phyloP scores from a whole-genome alignment of 768 basidiomycete genomes.

The Agrocybe praecox region DNA sequence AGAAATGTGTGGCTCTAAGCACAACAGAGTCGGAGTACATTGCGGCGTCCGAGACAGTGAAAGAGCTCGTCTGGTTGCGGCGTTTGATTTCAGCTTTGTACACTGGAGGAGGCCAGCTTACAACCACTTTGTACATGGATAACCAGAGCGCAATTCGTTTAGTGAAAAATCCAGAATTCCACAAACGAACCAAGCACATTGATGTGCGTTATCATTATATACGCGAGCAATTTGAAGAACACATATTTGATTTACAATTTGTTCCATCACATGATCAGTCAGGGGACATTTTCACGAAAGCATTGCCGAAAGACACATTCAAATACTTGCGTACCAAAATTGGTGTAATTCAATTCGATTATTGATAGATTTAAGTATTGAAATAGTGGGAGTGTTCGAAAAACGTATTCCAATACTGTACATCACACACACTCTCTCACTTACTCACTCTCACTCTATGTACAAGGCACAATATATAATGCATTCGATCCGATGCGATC shows the following conservation, averaged over 20 bases:
- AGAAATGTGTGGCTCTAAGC: conserved; percentile 26
- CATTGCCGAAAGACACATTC: too few relatives aligned
- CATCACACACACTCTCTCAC: too few relatives aligned
- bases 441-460: too few relatives aligned
- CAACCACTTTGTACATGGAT: conserved; percentile 3
- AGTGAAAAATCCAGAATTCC: conserved; percentile 7
- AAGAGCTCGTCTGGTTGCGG: not conserved
- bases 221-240: conserved; percentile 6
- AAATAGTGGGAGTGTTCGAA: too few relatives aligned
- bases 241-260: not conserved
- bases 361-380: too few relatives aligned
- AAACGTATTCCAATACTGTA: too few relatives aligned
- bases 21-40: conserved; percentile 18
- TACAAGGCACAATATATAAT: too few relatives aligned
- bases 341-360: too few relatives aligned
- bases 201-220: conserved; percentile 19
- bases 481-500: too few relatives aligned
- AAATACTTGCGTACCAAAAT: too few relatives aligned
- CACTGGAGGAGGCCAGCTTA: not conserved
- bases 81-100: conserved; percentile 2
- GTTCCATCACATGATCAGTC: too few relatives aligned
- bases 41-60: conserved; percentile 7
- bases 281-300: too few relatives aligned
- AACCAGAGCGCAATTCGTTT: conserved; percentile 16
- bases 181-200: conserved; percentile 18